A percentile compares a stretch with the other conserved stretches of the same genome.
phyloP scores from a whole-genome alignment of 768 basidiomycete species.

The Neoboletus magnificus region DNA sequence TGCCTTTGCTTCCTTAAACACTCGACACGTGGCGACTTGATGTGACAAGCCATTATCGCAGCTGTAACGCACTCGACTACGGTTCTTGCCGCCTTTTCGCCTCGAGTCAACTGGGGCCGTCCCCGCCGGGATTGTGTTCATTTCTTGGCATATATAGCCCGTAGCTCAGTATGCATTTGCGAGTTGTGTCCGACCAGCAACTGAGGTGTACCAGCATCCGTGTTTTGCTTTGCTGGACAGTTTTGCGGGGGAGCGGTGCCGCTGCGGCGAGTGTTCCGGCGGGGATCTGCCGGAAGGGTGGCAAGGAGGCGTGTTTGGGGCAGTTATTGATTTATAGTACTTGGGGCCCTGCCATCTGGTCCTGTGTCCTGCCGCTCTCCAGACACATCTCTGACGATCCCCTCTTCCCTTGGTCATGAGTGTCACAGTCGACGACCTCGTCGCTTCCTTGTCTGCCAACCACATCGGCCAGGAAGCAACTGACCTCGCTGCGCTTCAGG shows the following conservation, averaged over 20 bases:
- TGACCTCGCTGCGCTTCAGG: constrained; percentile 48
- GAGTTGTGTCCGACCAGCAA: neutral
- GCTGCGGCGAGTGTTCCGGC: constrained; percentile 1
- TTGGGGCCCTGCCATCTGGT: constrained; percentile 7
- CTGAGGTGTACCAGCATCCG: constrained; percentile 2
- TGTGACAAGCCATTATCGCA: neutral
- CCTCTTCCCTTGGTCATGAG: constrained; percentile 35
- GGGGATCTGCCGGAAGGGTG: constrained; percentile 9
- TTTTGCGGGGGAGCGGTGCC: neutral
- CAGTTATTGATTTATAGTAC: constrained; percentile 13
- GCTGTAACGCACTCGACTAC: neutral
- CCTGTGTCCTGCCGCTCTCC: constrained; percentile 7
- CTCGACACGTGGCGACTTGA: neutral
- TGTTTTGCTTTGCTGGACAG: neutral
- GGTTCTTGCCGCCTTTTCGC: neutral
- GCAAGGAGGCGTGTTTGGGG: constrained; percentile 24
- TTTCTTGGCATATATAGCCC: neutral
- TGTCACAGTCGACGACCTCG: constrained; percentile 49
- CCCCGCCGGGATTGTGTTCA: neutral
- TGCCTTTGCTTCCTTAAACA: neutral
- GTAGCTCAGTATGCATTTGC: neutral
- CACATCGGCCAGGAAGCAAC: constrained; percentile 55
- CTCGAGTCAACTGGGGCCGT: neutral
- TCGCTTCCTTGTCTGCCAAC: constrained; percentile 43
- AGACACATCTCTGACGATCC: neutral